These are phyloP conservation scores for Luffa aegyptiaca DNA, from an alignment of 306 rosid species.

Conservation along the genomic window DNA sequence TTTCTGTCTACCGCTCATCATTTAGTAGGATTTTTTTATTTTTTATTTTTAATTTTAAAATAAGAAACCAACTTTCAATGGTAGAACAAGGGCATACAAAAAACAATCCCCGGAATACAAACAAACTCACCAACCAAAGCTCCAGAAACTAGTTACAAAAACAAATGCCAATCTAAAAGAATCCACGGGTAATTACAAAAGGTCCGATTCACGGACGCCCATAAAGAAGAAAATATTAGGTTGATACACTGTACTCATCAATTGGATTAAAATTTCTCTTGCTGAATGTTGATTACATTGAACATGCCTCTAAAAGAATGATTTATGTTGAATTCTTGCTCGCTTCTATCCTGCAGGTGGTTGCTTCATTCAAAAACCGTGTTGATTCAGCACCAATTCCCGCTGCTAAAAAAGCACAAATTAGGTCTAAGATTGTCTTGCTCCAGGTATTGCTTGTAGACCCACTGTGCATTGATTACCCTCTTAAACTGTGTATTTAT, in stretches of 20 bases:
- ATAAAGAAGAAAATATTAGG: not conserved
- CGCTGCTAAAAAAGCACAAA: conserved; percentile 77
- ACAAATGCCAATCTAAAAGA: no score
- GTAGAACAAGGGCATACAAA: no score
- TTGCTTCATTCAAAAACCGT: conserved; percentile 63
- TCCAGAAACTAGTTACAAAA: no score
- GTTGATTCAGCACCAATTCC: conserved; percentile 74
- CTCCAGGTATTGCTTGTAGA: conserved; percentile 51
- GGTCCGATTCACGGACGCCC: no score
- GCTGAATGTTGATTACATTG: not conserved
- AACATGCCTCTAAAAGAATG: not conserved
- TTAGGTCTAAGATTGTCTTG: conserved; percentile 50
- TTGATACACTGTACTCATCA: not conserved
- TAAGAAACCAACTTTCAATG: no score
- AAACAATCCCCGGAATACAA: no score
- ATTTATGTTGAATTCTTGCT: not conserved
- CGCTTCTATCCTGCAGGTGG: conserved; percentile 35
- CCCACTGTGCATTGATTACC: not conserved
- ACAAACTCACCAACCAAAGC: no score
- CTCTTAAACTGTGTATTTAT: conserved; percentile 2
- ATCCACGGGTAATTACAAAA: no score
- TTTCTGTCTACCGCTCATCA: no score
- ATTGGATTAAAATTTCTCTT: not conserved
- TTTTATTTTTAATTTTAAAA: no score
- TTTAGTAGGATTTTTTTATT: no score